These are phyloP conservation scores for Nepenthes mirabilis DNA, from an alignment of 148 eudicot genomes.

Conservation along the genomic window DNA sequence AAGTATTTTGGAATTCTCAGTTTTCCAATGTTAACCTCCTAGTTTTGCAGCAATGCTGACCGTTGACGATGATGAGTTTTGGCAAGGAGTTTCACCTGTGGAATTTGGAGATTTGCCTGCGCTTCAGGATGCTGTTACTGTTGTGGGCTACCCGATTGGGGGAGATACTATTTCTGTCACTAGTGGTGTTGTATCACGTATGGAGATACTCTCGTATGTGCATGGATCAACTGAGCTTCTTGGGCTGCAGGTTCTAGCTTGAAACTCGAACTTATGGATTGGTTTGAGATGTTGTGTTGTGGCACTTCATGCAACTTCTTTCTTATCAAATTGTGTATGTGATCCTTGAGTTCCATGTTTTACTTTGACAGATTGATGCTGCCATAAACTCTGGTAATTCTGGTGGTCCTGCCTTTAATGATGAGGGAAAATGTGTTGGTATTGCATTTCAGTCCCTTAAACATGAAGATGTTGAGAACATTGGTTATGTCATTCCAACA, in stretches of 20 bases:
- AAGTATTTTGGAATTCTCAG: background rate
- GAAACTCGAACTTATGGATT: background rate
- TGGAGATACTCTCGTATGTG: conserved; percentile 33
- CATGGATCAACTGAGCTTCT: conserved; percentile 42
- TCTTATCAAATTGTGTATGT: background rate
- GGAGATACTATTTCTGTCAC: conserved; percentile 39
- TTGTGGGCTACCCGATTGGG: conserved; percentile 36
- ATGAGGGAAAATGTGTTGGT: conserved; percentile 32
- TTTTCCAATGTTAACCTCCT: background rate
- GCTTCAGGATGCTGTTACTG: conserved; percentile 33
- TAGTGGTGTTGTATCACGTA: conserved; percentile 38
- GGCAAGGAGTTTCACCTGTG: conserved; percentile 22
- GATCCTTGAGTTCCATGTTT: background rate
- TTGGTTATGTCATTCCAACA: conserved; percentile 39
- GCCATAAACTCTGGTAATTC: conserved; percentile 36
- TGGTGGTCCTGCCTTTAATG: conserved; percentile 33
- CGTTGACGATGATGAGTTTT: conserved; percentile 26
- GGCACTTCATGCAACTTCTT: background rate
- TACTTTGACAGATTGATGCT: conserved; percentile 25
- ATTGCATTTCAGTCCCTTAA: conserved; percentile 42
- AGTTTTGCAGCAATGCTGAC: conserved; percentile 21
- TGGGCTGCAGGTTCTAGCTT: conserved; percentile 23
- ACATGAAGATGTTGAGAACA: conserved; percentile 30
- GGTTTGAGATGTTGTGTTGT: background rate
- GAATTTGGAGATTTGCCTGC: conserved; percentile 29